phyloP scores from a whole-genome alignment of 2,329 filamentous ascomycete species.

The Alternaria dauci region DNA sequence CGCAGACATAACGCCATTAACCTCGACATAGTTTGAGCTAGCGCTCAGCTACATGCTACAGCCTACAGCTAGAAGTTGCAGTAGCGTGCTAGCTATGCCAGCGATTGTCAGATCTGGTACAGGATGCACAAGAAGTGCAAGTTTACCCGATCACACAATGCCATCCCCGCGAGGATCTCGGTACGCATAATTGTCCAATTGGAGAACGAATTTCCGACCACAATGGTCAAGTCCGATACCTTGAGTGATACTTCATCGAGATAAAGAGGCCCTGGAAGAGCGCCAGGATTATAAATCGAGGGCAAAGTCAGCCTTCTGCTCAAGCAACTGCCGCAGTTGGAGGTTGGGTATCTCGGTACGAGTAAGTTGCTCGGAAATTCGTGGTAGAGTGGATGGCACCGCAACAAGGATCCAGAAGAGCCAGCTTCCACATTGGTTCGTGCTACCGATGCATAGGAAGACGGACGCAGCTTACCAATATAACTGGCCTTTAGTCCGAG shows the following conservation, averaged over 20 bases:
- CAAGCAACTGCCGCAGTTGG: slow-evolving; percentile 35
- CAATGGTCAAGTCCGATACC: slow-evolving; percentile 25
- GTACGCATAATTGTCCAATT: slow-evolving; percentile 19
- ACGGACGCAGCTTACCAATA: slow-evolving; percentile 31
- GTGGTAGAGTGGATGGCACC: slow-evolving; percentile 19
- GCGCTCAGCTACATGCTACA: slow-evolving; percentile 28
- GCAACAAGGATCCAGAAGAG: slow-evolving; percentile 19
- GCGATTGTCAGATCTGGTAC: slow-evolving; percentile 20
- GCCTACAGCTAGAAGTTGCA: slow-evolving; percentile 25
- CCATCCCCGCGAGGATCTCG: slow-evolving; percentile 18
- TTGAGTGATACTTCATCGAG: slow-evolving; percentile 21
- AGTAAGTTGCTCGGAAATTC: slow-evolving; percentile 17
- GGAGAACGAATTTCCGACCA: slow-evolving; percentile 32
- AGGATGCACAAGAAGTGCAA: slow-evolving; percentile 34
- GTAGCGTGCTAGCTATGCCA: slow-evolving; percentile 21
- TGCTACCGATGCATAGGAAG: slow-evolving; percentile 21
- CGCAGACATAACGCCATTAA: slow-evolving; percentile 26
- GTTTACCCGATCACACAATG: slow-evolving; percentile 21
- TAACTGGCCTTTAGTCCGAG: slow-evolving; percentile 37
- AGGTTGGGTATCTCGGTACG: slow-evolving; percentile 10
- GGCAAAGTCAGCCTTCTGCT: slow-evolving; percentile 31
- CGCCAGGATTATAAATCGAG: slow-evolving; percentile 37
- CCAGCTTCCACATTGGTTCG: not conserved
- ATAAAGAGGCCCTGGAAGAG: slow-evolving; percentile 30
- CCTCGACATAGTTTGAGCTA: slow-evolving; percentile 28